Conservation (phyloP, 1,284 basidiomycete genomes). For the Phylloboletellus chloephorus region DNA sequence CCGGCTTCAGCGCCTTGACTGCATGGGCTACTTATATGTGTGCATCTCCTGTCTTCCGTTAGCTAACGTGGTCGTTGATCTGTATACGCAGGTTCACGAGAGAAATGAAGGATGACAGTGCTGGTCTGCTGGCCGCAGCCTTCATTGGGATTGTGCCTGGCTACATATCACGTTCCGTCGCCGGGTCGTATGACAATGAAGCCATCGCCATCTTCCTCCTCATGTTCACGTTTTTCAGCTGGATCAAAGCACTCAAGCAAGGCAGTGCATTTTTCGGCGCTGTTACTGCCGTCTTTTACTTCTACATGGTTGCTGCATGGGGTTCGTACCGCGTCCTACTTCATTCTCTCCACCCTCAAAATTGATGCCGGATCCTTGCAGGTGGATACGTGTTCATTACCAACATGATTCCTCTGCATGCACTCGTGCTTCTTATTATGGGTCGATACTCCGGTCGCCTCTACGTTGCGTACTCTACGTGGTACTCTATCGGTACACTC, state of each 20-base stretch:
- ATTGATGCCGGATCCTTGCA: slow-evolving; percentile 26
- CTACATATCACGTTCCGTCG: slow-evolving; percentile 98
- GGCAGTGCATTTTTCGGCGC: slow-evolving; percentile 93
- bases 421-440: slow-evolving; percentile 91
- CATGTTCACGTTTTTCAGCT: slow-evolving; percentile 97
- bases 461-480: slow-evolving; percentile 94
- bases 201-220: slow-evolving; percentile 99
- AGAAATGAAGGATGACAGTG: slow-evolving; percentile 90
- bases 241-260: slow-evolving; percentile 95
- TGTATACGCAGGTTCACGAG: slow-evolving; percentile 73
- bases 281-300: slow-evolving; percentile 92
- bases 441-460: slow-evolving; percentile 91
- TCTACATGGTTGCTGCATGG: slow-evolving; percentile 99
- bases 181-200: slow-evolving; percentile 99
- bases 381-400: slow-evolving; percentile 99
- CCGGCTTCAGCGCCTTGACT: slow-evolving; percentile 93
- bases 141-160: slow-evolving; percentile 98
- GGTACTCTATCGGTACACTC: slow-evolving; percentile 97
- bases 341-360: neutral
- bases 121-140: slow-evolving; percentile 93
- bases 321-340: slow-evolving; percentile 47
- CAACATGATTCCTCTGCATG: slow-evolving; percentile 99
- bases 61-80: neutral
- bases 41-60: slow-evolving; percentile 23
- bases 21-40: slow-evolving; percentile 97